Conservation (phyloP, 441 rosid genomes). For the Kokia cookei region DNA sequence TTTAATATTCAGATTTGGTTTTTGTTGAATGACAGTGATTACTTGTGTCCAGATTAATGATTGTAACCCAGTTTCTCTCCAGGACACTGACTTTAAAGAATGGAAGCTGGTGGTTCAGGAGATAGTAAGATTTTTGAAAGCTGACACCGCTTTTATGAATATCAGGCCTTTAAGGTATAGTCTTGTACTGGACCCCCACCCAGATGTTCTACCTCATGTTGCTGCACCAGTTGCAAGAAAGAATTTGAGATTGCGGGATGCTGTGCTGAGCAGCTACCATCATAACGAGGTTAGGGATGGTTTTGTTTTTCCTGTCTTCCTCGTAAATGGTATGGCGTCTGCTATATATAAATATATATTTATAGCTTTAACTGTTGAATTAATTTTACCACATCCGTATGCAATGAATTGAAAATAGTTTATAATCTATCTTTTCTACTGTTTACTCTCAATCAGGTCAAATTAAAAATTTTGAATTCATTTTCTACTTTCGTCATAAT, state of each 20-base stretch:
- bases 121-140: constrained; percentile 86
- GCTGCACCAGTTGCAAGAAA: constrained; percentile 44
- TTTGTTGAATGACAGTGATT: not conserved
- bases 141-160: constrained; percentile 92
- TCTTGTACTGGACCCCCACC: constrained; percentile 70
- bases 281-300: constrained; percentile 67
- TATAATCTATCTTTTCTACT: constrained; percentile 11
- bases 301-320: constrained; percentile 12
- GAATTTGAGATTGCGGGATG: constrained; percentile 74
- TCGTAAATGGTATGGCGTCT: constrained; percentile 5
- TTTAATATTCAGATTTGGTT: not conserved
- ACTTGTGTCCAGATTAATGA: constrained; percentile 20
- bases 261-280: constrained; percentile 85
- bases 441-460: constrained; percentile 42
- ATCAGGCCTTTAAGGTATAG: constrained; percentile 90
- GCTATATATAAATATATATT: not conserved
- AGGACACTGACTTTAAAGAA: constrained; percentile 95
- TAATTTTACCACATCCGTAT: not conserved
- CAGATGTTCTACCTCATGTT: constrained; percentile 54
- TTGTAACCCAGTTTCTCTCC: constrained; percentile 35
- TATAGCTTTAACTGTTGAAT: not conserved
- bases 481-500: not conserved
- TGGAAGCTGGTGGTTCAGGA: constrained; percentile 98
- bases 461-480: constrained; percentile 27
- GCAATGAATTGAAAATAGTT: not conserved